Evolutionary conservation across 306 rosid genomes (phyloP).

Genomic region (Gastrolobium villosum): DNA sequence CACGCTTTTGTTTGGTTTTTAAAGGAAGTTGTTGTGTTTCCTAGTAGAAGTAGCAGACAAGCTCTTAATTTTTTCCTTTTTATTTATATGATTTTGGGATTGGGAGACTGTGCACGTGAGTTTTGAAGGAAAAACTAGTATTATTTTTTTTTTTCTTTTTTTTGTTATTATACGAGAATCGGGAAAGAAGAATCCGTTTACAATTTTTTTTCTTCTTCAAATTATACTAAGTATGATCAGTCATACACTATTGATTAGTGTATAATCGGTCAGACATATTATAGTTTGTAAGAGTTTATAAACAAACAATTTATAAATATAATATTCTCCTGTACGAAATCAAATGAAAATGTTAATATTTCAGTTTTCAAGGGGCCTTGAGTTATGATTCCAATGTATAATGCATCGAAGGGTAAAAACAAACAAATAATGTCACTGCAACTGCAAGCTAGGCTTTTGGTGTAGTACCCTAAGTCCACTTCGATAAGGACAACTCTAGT

Average conservation of each 20-base stretch:
- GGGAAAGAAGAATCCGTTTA: too few species aligned
- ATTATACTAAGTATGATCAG: too few species aligned
- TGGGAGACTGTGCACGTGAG: constrained; percentile 62
- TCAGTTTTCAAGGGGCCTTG: constrained; percentile 57
- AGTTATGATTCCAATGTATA: constrained; percentile 47
- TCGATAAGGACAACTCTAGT: constrained; percentile 53
- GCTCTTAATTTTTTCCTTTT: constrained; percentile 15
- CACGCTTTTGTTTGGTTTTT: constrained; percentile 42
- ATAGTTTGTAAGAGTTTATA: too few species aligned
- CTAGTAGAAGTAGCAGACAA: constrained; percentile 34
- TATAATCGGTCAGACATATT: too few species aligned
- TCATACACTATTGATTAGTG: too few species aligned
- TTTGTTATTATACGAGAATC: neutral
- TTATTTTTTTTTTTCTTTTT: neutral
- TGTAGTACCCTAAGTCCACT: constrained; percentile 46
- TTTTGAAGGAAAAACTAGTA: constrained; percentile 33
- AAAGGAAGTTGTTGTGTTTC: constrained; percentile 33
- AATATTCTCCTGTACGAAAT: too few species aligned
- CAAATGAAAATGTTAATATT: neutral
- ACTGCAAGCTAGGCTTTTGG: constrained; percentile 26
- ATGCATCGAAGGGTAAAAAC: constrained; percentile 54
- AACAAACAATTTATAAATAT: too few species aligned
- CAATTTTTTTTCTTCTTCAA: too few species aligned
- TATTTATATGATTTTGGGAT: constrained; percentile 41
- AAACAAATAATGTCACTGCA: constrained; percentile 45